Conservation (phyloP, 192 early-diverging fungal species). For the Linnemannia exigua region DNA sequence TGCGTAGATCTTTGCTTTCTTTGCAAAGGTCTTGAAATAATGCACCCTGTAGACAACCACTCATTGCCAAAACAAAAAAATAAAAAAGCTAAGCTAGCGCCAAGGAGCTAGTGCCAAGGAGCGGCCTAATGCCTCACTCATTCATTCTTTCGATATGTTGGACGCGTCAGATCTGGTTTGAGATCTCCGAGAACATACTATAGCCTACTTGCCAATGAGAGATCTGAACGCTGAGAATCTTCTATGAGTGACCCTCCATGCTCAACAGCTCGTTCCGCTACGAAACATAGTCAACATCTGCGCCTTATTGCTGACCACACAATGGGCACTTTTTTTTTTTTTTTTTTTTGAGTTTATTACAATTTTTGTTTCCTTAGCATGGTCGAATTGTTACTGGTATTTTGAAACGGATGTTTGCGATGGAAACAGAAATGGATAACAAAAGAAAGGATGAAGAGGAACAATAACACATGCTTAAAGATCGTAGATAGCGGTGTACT, state of each 20-base stretch:
- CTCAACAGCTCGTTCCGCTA: too few relatives aligned
- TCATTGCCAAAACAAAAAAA: not conserved
- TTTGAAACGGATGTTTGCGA: not conserved
- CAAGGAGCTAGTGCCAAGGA: not conserved
- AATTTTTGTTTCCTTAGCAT: too few relatives aligned
- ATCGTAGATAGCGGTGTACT: conserved; percentile 57
- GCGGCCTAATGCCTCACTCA: not conserved
- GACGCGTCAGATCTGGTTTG: not conserved
- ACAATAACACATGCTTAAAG: conserved; percentile 22
- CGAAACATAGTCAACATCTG: too few relatives aligned
- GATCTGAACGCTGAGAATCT: too few relatives aligned
- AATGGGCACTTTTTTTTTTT: too few relatives aligned
- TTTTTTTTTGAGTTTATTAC: too few relatives aligned
- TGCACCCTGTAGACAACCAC: not conserved
- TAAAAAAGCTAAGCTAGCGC: not conserved
- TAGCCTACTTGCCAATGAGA: too few relatives aligned
- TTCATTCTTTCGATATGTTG: not conserved
- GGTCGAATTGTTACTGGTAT: not conserved
- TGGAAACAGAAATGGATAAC: not conserved
- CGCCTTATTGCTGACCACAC: too few relatives aligned
- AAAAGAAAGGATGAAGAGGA: not conserved
- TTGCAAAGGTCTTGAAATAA: not conserved
- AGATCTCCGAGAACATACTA: not conserved
- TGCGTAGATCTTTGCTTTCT: too few relatives aligned
- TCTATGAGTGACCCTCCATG: too few relatives aligned